Evolutionary conservation across 208 protist genomes (phyloP).

Genomic region (Leishmania arabica): DNA sequence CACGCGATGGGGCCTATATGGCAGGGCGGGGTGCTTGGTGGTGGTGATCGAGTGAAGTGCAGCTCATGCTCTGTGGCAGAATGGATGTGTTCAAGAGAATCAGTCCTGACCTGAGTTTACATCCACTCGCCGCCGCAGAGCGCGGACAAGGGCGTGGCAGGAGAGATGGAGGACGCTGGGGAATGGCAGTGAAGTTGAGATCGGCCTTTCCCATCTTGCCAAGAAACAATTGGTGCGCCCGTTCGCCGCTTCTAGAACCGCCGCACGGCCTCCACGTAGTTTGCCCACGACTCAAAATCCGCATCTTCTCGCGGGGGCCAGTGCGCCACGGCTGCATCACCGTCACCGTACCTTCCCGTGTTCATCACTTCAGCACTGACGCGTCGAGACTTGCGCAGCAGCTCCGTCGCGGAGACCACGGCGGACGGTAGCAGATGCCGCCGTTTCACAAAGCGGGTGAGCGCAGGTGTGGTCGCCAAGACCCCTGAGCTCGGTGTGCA

Average conservation of each 20-base stretch:
- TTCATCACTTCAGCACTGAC: not conserved
- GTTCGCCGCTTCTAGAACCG: not conserved
- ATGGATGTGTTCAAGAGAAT: not conserved
- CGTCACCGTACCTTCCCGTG: not conserved
- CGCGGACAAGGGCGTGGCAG: not conserved
- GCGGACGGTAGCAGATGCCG: conserved; percentile 10
- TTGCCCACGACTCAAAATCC: not conserved
- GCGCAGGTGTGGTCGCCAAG: conserved; percentile 1
- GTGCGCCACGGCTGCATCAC: not conserved
- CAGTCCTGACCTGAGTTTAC: not conserved
- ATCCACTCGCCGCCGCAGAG: not conserved
- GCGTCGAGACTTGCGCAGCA: conserved; percentile 4
- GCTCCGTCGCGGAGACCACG: conserved; percentile 4
- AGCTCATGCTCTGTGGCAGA: not conserved
- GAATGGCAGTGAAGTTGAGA: not conserved
- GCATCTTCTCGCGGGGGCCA: not conserved
- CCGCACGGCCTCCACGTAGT: not conserved
- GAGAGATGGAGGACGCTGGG: not conserved
- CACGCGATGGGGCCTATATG: not conserved
- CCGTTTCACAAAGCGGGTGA: conserved; percentile 26
- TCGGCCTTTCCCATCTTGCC: not conserved
- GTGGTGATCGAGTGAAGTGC: not conserved
- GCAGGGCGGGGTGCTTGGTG: not conserved
- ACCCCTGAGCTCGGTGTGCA: not conserved
- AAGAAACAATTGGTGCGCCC: not conserved